Base-by-base conservation (phyloP, 306 rosid species). In the Benincasa hispida region DNA sequence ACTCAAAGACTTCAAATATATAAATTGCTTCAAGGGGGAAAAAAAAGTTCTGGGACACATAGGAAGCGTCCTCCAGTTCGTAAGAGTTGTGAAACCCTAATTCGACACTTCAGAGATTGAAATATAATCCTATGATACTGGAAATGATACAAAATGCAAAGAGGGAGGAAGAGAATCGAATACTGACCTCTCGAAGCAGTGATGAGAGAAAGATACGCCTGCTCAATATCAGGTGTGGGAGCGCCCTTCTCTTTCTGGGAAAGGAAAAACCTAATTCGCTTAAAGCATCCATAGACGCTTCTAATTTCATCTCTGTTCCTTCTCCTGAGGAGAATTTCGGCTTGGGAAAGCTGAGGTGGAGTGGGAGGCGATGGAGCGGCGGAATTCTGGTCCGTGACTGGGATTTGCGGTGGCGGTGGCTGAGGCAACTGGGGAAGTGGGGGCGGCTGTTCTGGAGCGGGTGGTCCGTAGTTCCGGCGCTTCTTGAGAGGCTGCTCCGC, bases 401-500 rank as follows among this genome's bases (percentile, higher is more conserved):
- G 86, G 81, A 86, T 72, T 81, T 86, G 78, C 5, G 83, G 76
- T 21, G 87, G 77, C 19, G 86, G 19, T 21, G 79, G 78, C 24
- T 76, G 76, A 8, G 84, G 22, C 19, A 37, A 69, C 1, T 84
- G 74, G 0, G 82, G 82, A 10, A 53, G 25, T 8, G 82, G 56
- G 9, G 56, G 66, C 4, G 84, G 76, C 1, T 86, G 78, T 24
- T 78, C 84, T 27, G 81, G 61, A 8, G 56, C 59, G 54, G 85
- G 32, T 42, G 86, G 51, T 42, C 83, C 91, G 82, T 84, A 78
- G 12, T 87, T 79, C 88, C 51, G 84, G 25, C 93, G 89, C 87
- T 87, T 89, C 86, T 89, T 89, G 75, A 72, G 88, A 79, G 89
- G 91, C 75, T 84, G 91, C 86, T 89, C 93, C 59, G 76, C 86